Evolutionary conservation across 495 filamentous ascomycete species (phyloP).

Genomic region (Aspergillus kassunensis): DNA sequence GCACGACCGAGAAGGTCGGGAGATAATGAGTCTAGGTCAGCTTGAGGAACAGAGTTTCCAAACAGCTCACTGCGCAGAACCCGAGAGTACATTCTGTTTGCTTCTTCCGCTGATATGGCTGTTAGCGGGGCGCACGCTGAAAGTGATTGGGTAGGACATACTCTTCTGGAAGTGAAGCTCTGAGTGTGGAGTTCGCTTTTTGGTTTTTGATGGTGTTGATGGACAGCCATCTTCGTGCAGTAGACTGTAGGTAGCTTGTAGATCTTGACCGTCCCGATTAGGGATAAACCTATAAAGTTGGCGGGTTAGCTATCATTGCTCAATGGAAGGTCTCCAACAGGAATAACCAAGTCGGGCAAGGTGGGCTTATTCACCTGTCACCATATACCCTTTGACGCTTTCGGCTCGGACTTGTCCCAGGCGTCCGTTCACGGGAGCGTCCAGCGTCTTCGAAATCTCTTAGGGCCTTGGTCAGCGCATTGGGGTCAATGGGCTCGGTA

Average conservation of each 20-base stretch:
- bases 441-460: slow-evolving; percentile 61
- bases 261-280: slow-evolving; percentile 86
- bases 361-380: slow-evolving; percentile 56
- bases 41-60: slow-evolving; percentile 80
- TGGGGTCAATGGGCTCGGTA: slow-evolving; percentile 58
- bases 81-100: slow-evolving; percentile 86
- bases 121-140: slow-evolving; percentile 33
- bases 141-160: slow-evolving; percentile 40
- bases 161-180: slow-evolving; percentile 93
- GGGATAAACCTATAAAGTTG: slow-evolving; percentile 75
- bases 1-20: slow-evolving; percentile 59
- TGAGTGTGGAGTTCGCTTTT: slow-evolving; percentile 80
- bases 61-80: slow-evolving; percentile 88
- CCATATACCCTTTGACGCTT: slow-evolving; percentile 85
- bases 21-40: slow-evolving; percentile 61
- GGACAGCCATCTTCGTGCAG: slow-evolving; percentile 89
- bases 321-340: not conserved
- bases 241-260: slow-evolving; percentile 86
- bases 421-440: slow-evolving; percentile 61
- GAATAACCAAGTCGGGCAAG: slow-evolving; percentile 3
- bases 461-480: slow-evolving; percentile 58
- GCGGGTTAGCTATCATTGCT: slow-evolving; percentile 4
- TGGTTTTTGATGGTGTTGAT: slow-evolving; percentile 78
- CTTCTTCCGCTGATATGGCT: slow-evolving; percentile 73
- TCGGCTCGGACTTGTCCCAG: slow-evolving; percentile 73